phyloP scores from a whole-genome alignment of 257 asterid genomes.

The Salvia miltiorrhiza region DNA sequence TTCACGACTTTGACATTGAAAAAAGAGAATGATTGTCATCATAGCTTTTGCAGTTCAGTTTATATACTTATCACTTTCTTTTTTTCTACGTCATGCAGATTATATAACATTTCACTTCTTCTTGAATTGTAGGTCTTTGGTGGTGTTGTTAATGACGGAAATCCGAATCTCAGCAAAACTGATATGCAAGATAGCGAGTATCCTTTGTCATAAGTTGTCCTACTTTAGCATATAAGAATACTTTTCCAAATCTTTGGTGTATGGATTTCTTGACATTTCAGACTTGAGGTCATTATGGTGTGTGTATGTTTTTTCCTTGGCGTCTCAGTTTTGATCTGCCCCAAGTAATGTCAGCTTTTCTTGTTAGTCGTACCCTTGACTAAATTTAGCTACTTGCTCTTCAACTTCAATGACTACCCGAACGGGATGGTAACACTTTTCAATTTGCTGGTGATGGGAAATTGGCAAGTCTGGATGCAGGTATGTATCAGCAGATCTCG shows the following conservation, averaged over 20 bases:
- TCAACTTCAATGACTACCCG: slow-evolving; percentile 97
- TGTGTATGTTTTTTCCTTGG: background rate
- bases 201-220: slow-evolving; percentile 44
- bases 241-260: background rate
- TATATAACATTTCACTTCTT: slow-evolving; percentile 11
- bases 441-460: slow-evolving; percentile 94
- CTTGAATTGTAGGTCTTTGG: slow-evolving; percentile 75
- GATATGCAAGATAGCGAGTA: slow-evolving; percentile 82
- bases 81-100: background rate
- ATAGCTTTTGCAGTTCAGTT: background rate
- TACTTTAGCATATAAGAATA: slow-evolving; percentile 11
- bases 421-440: slow-evolving; percentile 97
- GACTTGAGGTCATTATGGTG: background rate
- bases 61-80: background rate
- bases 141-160: slow-evolving; percentile 81
- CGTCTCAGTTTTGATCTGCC: background rate
- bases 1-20: slow-evolving; percentile 1
- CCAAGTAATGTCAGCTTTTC: background rate
- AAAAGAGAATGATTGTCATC: background rate
- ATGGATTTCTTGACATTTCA: background rate
- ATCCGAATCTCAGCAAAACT: slow-evolving; percentile 67
- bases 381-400: slow-evolving; percentile 72
- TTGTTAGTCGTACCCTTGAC: slow-evolving; percentile 36
- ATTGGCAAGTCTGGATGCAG: slow-evolving; percentile 98
- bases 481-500: slow-evolving; percentile 30